Percentiles rank a stretch among this genome's conserved stretches.
phyloP scores from a whole-genome alignment of 305 asterid genomes.

The Caryopteris hybrid region DNA sequence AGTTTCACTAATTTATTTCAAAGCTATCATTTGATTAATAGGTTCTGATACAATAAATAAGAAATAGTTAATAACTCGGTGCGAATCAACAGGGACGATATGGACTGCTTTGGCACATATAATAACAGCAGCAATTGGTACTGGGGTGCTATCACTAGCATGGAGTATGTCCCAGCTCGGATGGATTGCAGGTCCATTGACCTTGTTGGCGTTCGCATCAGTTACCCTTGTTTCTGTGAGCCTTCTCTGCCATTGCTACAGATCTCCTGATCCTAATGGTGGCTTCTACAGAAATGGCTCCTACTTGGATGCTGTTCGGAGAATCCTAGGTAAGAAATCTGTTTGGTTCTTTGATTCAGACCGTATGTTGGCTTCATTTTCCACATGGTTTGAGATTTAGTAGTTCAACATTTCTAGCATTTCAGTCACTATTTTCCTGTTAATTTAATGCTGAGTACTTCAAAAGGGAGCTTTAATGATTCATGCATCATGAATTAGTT shows the following conservation, averaged over 20 bases:
- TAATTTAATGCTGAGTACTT: neutral
- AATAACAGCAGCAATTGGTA: conserved; percentile 68
- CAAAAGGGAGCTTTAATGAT: neutral
- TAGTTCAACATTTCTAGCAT: neutral
- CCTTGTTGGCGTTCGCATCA: conserved; percentile 49
- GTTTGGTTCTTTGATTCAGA: no score
- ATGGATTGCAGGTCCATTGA: conserved; percentile 71
- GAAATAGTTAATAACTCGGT: neutral
- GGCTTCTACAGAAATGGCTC: conserved; percentile 46
- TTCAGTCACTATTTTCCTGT: neutral
- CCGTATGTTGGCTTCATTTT: neutral
- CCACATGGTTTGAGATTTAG: neutral
- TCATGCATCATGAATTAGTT: neutral
- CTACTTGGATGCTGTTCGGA: conserved; percentile 58
- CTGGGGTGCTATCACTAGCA: conserved; percentile 69
- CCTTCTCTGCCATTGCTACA: conserved; percentile 59
- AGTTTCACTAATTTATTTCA: neutral
- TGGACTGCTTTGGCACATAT: conserved; percentile 75
- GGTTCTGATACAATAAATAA: neutral
- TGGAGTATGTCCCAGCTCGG: conserved; percentile 75
- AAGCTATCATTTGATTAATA: neutral
- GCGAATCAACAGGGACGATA: conserved; percentile 41
- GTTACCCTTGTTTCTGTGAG: conserved; percentile 43
- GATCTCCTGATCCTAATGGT: conserved; percentile 34
- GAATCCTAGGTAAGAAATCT: conserved; percentile 49